Evolutionary conservation across 2,329 filamentous ascomycete genomes (phyloP).

Genomic region (Xylaria sp.): DNA sequence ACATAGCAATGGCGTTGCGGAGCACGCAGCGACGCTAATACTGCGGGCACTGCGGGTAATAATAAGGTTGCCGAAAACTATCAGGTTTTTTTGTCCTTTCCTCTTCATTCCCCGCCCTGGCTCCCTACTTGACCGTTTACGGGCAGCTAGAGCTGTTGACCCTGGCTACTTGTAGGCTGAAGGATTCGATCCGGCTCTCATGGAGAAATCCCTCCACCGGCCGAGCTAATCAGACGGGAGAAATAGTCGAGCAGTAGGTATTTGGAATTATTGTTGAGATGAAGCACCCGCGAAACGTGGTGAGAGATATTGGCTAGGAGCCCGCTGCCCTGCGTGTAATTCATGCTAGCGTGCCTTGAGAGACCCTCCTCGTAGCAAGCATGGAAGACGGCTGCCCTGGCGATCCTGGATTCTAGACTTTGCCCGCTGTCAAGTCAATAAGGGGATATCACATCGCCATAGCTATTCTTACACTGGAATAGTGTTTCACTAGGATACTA

Average conservation of each 20-base stretch:
- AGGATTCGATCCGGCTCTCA: slow-evolving; percentile 34
- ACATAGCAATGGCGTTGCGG: slow-evolving; percentile 7
- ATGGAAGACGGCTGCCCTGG: slow-evolving; percentile 30
- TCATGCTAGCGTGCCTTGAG: slow-evolving; percentile 25
- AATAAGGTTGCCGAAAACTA: slow-evolving; percentile 36
- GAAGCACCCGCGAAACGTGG: slow-evolving; percentile 36
- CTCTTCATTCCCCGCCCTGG: neutral
- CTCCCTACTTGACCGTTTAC: slow-evolving; percentile 23
- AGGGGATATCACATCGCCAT: neutral
- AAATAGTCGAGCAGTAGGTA: slow-evolving; percentile 9
- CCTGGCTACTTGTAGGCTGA: slow-evolving; percentile 34
- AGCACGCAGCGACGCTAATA: slow-evolving; percentile 26
- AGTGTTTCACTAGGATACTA: neutral
- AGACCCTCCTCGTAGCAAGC: neutral
- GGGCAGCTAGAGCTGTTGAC: slow-evolving; percentile 24
- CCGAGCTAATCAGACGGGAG: slow-evolving; percentile 26
- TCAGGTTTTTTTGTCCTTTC: slow-evolving; percentile 23
- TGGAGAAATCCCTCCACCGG: slow-evolving; percentile 27
- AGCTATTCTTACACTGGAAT: slow-evolving; percentile 7
- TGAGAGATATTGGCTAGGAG: slow-evolving; percentile 25
- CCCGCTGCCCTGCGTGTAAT: slow-evolving; percentile 19
- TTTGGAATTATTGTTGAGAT: slow-evolving; percentile 37
- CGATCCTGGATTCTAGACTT: slow-evolving; percentile 37
- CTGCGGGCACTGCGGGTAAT: slow-evolving; percentile 33
- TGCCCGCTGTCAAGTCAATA: neutral